Evolutionary conservation across 331 rosid species (phyloP).

Genomic region (Cydonia oblonga): DNA sequence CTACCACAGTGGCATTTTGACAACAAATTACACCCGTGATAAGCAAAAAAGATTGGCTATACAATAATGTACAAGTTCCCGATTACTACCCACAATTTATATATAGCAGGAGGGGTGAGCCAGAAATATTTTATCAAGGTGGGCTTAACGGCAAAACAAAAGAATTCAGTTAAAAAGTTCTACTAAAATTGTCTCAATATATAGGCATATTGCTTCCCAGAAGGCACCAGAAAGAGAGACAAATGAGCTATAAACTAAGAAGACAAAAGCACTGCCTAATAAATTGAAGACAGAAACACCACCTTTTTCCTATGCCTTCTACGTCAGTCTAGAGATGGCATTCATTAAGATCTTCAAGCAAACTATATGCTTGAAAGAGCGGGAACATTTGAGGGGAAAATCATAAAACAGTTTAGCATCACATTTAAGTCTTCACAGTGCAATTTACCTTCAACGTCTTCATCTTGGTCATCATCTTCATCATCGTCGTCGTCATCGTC

Average conservation of each 20-base stretch:
- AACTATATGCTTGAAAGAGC: not conserved
- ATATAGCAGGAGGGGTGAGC: not conserved
- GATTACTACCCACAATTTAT: not conserved
- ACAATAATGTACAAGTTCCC: not conserved
- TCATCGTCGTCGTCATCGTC: not conserved
- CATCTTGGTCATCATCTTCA: not conserved
- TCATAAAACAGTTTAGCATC: not conserved
- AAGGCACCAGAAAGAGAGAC: not conserved
- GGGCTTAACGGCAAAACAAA: not conserved
- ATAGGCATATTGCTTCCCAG: not conserved
- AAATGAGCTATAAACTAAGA: not conserved
- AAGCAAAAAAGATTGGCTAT: not conserved
- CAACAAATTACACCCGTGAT: not conserved
- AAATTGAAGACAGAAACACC: not conserved
- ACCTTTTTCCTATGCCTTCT: not conserved
- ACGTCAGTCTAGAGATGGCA: not conserved
- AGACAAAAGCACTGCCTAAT: not conserved
- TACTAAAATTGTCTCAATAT: not conserved
- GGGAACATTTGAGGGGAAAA: not conserved
- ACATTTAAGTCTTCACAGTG: not conserved
- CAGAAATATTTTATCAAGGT: not conserved
- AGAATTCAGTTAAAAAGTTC: not conserved
- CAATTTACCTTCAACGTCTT: not conserved
- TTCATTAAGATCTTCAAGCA: not conserved
- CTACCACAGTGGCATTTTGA: constrained; percentile 3